These are phyloP conservation scores for Scheffersomyces titani DNA, from an alignment of 1,139 yeast genomes.

Conservation along the genomic window DNA sequence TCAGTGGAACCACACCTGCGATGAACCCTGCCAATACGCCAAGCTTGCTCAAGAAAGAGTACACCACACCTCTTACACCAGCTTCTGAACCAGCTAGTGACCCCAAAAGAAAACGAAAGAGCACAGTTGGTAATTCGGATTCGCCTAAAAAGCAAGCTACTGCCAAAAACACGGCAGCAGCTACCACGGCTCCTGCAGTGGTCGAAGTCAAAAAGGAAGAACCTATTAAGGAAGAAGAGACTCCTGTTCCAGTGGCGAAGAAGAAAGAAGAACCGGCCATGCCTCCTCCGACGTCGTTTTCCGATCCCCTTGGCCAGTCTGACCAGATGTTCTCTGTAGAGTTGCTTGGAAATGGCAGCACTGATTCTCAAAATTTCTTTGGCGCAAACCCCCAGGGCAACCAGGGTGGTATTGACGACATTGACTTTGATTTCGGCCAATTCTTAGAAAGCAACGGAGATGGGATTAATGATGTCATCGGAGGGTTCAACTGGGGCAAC, in stretches of 20 bases:
- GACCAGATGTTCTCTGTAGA: conserved; percentile 43
- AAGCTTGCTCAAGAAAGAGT: conserved; percentile 33
- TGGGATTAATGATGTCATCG: conserved; percentile 38
- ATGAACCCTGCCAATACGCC: conserved; percentile 24
- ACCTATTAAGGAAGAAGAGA: conserved; percentile 14
- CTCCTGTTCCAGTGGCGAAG: conserved; percentile 24
- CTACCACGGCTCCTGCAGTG: conserved; percentile 7
- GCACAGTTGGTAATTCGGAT: conserved; percentile 20
- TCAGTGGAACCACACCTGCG: conserved; percentile 15
- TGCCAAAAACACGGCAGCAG: conserved; percentile 11
- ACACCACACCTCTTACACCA: conserved; percentile 46
- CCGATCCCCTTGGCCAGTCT: conserved; percentile 25
- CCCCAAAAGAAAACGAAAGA: conserved; percentile 29
- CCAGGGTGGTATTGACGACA: conserved; percentile 39
- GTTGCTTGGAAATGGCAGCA: conserved; percentile 25
- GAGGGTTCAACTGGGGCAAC: conserved; percentile 56
- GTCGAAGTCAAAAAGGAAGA: conserved; percentile 23
- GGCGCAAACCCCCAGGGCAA: conserved; percentile 18
- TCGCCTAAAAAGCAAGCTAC: conserved; percentile 35
- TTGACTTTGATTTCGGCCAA: conserved; percentile 57
- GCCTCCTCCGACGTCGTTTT: conserved; percentile 32
- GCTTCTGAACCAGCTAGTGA: conserved; percentile 39
- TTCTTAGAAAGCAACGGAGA: conserved; percentile 48
- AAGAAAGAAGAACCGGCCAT: conserved; percentile 19
- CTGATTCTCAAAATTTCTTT: conserved; percentile 23